phyloP scores from a whole-genome alignment of 78 protist genomes.

The Thecamonas trahens region DNA sequence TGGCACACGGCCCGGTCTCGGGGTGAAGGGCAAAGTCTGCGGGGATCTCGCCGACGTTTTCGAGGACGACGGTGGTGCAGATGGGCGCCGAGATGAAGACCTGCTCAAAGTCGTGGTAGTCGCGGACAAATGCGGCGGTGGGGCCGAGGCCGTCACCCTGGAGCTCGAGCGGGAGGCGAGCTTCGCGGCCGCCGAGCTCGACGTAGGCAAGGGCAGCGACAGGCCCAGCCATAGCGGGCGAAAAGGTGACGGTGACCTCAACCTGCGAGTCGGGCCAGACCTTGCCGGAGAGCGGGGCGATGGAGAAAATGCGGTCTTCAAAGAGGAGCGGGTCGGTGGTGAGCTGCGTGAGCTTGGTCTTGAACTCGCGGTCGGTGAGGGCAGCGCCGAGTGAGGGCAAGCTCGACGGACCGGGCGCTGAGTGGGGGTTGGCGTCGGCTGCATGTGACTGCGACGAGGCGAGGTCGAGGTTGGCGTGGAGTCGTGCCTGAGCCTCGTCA shows the following conservation, averaged over 20 bases:
- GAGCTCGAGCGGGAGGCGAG: constrained; percentile 42
- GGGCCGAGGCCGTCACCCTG: constrained; percentile 52
- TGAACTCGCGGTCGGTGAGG: neutral
- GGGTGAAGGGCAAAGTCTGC: constrained; percentile 15
- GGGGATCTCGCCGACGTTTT: constrained; percentile 38
- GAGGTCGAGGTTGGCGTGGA: neutral
- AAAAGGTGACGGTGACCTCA: constrained; percentile 27
- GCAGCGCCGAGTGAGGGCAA: neutral
- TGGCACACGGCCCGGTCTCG: neutral
- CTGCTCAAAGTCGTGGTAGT: constrained; percentile 50
- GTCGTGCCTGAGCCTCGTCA: constrained; percentile 13
- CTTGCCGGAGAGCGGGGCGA: constrained; percentile 43
- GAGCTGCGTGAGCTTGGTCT: neutral
- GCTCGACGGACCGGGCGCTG: neutral
- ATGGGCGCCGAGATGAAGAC: constrained; percentile 31
- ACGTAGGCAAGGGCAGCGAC: constrained; percentile 17
- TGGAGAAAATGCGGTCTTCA: constrained; percentile 22
- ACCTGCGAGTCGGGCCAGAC: constrained; percentile 14
- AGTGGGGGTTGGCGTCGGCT: no score
- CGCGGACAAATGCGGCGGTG: constrained; percentile 10
- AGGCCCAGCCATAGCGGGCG: constrained; percentile 14
- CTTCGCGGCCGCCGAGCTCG: constrained; percentile 34
- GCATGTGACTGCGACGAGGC: neutral
- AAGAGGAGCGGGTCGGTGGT: neutral
- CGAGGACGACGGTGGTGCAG: constrained; percentile 29